Evolutionary conservation across 2,329 filamentous ascomycete species (phyloP).

Genomic region (Peltaster fructicola): DNA sequence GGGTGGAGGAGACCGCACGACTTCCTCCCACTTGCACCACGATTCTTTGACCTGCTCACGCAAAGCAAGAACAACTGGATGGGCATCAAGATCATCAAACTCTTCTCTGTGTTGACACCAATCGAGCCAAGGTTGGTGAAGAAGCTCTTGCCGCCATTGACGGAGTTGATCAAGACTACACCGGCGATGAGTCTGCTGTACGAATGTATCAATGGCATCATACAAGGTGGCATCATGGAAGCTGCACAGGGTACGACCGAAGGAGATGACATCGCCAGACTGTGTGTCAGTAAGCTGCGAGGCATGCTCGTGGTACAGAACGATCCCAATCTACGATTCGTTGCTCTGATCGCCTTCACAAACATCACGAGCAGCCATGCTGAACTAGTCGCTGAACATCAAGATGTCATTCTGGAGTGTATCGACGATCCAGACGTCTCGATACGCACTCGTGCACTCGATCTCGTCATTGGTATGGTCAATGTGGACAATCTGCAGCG

Average conservation of each 20-base stretch:
- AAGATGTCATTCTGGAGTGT: constrained; percentile 91
- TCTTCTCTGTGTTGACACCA: constrained; percentile 88
- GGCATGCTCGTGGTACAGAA: constrained; percentile 89
- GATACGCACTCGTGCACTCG: constrained; percentile 80
- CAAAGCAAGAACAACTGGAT: constrained; percentile 97
- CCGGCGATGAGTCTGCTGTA: constrained; percentile 96
- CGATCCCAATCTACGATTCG: constrained; percentile 94
- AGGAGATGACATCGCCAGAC: constrained; percentile 74
- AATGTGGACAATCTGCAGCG: constrained; percentile 66
- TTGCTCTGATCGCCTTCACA: constrained; percentile 86
- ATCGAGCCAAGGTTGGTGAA: constrained; percentile 79
- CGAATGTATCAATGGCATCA: constrained; percentile 96
- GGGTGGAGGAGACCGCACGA: constrained; percentile 88
- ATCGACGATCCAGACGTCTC: constrained; percentile 93
- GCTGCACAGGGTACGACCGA: constrained; percentile 63
- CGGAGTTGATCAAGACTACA: constrained; percentile 83
- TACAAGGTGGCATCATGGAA: constrained; percentile 85
- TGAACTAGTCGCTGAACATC: constrained; percentile 73
- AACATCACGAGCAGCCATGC: constrained; percentile 84
- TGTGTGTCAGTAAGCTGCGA: constrained; percentile 83
- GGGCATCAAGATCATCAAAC: constrained; percentile 97
- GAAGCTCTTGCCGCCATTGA: constrained; percentile 79
- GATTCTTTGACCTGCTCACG: constrained; percentile 81
- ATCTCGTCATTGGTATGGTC: constrained; percentile 87
- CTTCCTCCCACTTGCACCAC: constrained; percentile 77